Base-by-base conservation (phyloP, 148 eudicot species). In the Rhododendron griersonianum region DNA sequence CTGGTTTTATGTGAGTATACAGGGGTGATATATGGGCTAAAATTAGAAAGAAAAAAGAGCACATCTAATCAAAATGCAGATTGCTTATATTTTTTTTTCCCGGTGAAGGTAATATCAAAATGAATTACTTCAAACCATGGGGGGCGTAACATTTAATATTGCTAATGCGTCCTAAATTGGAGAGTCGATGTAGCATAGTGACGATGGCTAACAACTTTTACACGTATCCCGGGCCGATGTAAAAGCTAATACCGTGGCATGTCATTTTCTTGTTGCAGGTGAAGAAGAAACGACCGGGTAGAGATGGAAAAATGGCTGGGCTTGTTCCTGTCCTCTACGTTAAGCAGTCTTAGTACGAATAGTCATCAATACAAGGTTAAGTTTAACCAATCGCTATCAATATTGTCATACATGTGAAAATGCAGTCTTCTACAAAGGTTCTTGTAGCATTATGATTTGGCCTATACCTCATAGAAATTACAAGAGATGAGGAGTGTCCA, bases 1-100 rank as follows among this genome's bases (percentile, higher is more conserved):
- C 87, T 97, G 99, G 99, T 97, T 92, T 90, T 95, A 95, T 93
- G 99, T 97, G 93, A 97, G 99, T 95, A 76, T 61, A 83, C 81
- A 47, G 25, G 51, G 23, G n/a, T 30, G 44, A 30, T 69, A 23
- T 63, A 8, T 80, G 35, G 18, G 1, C 18, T 21, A 21, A 74
- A 85, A 47, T 45, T 57, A 33, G 2, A 87, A 6, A 28, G 37
- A 28, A 13, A 69, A 69, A 69, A 28, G 37, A 10, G 73, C 74
- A 67, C 33, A 11, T 53, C 57, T 53, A 53, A 11, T 53, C 57
- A 53, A 53, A 53, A 53, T 53, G 57, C 57, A 53, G 57, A 14
- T 53, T 53, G 4, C 57, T 53, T 53, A 0, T 51, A 14, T 15
- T 14, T 53, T 14, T 51, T 14, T 41, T 9, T 47, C 0, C 57